These are phyloP conservation scores for Antrodiella citrinella DNA, from an alignment of 768 basidiomycete genomes.

Conservation along the genomic window DNA sequence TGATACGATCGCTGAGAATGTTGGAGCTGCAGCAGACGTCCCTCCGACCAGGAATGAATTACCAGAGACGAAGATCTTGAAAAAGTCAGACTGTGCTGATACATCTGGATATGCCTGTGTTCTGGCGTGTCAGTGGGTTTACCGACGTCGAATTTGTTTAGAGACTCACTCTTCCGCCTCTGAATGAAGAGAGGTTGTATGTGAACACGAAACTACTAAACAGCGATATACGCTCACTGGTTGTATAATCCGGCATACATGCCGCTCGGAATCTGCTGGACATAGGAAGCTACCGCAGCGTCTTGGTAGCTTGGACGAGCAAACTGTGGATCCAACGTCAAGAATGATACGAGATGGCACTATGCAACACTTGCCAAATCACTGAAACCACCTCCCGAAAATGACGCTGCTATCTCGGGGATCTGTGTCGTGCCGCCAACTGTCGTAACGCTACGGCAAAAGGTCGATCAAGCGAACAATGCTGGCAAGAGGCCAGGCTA, in stretches of 20 bases:
- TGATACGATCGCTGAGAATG: conserved; percentile 54
- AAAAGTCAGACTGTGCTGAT: conserved; percentile 46
- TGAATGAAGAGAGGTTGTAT: neutral
- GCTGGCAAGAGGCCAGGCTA: neutral
- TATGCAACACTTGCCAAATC: conserved; percentile 43
- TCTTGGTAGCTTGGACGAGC: conserved; percentile 43
- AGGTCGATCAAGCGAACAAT: neutral
- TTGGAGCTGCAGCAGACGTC: conserved; percentile 56
- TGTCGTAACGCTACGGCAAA: conserved; percentile 44
- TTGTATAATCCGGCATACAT: conserved; percentile 50
- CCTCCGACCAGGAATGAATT: conserved; percentile 33
- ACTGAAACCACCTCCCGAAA: conserved; percentile 68
- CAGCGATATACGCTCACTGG: conserved; percentile 26
- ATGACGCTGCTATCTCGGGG: conserved; percentile 47
- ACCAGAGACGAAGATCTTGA: conserved; percentile 40
- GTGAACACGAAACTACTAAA: neutral
- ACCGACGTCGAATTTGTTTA: neutral
- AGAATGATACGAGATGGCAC: no score
- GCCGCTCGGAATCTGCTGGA: conserved; percentile 33
- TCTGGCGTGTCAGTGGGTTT: neutral
- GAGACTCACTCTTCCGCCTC: neutral
- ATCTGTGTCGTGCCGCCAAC: conserved; percentile 51
- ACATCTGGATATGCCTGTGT: conserved; percentile 56
- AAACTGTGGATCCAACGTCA: conserved; percentile 38
- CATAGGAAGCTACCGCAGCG: conserved; percentile 30